Percentiles rank a stretch among this genome's conserved stretches.
Conservation (phyloP, 2,329 filamentous ascomycete species). For the Incumbomyces delicatus region DNA sequence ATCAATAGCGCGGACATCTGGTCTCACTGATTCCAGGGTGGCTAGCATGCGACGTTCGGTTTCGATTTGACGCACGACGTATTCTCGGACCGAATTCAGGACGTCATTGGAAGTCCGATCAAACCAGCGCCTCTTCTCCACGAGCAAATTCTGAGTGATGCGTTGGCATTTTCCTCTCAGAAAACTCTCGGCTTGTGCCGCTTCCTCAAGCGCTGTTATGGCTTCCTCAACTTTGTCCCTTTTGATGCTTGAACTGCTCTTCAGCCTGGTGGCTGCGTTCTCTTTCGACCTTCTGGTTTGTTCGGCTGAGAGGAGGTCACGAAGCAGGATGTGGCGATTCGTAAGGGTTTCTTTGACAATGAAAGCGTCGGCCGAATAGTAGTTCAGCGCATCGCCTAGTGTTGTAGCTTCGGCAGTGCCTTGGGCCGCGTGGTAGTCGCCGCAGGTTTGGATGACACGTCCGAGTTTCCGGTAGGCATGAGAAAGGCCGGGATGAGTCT, state of each 20-base stretch:
- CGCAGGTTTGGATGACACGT: slow-evolving; percentile 83
- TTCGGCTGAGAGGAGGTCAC: slow-evolving; percentile 86
- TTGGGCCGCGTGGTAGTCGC: slow-evolving; percentile 92
- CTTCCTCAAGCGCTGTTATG: slow-evolving; percentile 82
- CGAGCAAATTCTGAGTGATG: slow-evolving; percentile 78
- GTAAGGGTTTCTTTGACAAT: slow-evolving; percentile 98
- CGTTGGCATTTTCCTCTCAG: slow-evolving; percentile 76
- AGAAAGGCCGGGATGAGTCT: slow-evolving; percentile 76
- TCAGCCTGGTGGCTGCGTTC: slow-evolving; percentile 77
- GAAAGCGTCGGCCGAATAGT: slow-evolving; percentile 90
- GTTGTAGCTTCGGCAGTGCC: slow-evolving; percentile 94
- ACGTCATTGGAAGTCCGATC: slow-evolving; percentile 75
- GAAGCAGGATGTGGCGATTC: slow-evolving; percentile 90
- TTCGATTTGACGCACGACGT: slow-evolving; percentile 89
- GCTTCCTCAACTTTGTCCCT: slow-evolving; percentile 96
- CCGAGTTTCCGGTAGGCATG: slow-evolving; percentile 93
- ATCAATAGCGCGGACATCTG: slow-evolving; percentile 89
- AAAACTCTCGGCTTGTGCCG: slow-evolving; percentile 68
- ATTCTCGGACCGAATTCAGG: slow-evolving; percentile 75
- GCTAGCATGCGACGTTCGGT: slow-evolving; percentile 85
- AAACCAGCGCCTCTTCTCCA: slow-evolving; percentile 88
- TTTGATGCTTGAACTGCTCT: slow-evolving; percentile 74
- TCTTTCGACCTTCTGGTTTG: slow-evolving; percentile 73
- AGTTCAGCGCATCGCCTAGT: slow-evolving; percentile 83
- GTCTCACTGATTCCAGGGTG: slow-evolving; percentile 83